Evolutionary conservation across 352 stramenopile species (phyloP), one percentile per base, ranked within the genome.

Genomic region (Plasmopara viticola): DNA sequence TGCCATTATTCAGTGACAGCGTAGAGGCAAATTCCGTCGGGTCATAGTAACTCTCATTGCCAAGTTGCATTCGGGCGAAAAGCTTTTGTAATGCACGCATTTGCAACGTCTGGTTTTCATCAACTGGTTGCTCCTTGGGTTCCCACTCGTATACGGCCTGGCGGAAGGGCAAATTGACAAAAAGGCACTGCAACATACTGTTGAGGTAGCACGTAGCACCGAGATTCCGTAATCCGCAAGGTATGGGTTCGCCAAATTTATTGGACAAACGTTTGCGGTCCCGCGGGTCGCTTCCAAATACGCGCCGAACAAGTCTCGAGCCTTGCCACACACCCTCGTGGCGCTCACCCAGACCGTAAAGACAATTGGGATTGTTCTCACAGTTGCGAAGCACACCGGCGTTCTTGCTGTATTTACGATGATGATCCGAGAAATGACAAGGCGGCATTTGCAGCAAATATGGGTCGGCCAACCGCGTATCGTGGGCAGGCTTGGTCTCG

Each of bases 141-240:
- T 80, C 64, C 84, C 84, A 94, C 40, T 86, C 66, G 53, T 88
- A 93, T 41, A 94, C 78, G 0, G 79, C 79, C 5, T 74, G 61
- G 17, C 86, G 78, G 60, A 95, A 89, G 29, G 66, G 55, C 10
- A 74, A 38, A 33, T 84, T 89, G 30, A 81, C 75, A 59, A 90
- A 95, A 28, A 95, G 51, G 38, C 72, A 84, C 64, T 95, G 84
- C 25, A 95, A 67, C 79, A 95, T 89, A 47, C 82, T 93, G 64
- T 91, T 92, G 30, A 95, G 51, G 57, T 95, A 95, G 55, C 84
- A 95, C 20, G 84, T 95, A n/a, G 84, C 84, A 0, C 84, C 84
- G 1, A 95, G 60, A 62, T 95, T 95, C 20, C 82, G 74, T 63
- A 95, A 70, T 18, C 84, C 82, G 14, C 69, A 85, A 4, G 86